Conservation (phyloP, 129 eudicot genomes). For the Tagetes patula region DNA sequence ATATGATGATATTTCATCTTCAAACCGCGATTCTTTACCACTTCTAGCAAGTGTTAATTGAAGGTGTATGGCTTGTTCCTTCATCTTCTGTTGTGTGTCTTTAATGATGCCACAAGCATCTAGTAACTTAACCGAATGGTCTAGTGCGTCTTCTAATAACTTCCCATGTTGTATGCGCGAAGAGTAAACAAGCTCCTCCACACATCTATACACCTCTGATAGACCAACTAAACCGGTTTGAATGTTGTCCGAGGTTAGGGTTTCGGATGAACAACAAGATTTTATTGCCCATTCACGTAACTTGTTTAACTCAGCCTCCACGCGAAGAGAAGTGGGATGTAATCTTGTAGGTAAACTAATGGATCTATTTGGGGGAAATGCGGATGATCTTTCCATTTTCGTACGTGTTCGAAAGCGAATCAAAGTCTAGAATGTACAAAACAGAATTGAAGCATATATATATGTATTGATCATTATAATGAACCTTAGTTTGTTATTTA, state of each 20-base stretch:
- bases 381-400: constrained; percentile 28
- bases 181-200: constrained; percentile 49
- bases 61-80: constrained; percentile 36
- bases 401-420: background rate
- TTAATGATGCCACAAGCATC: constrained; percentile 48
- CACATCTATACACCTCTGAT: constrained; percentile 51
- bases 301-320: constrained; percentile 44
- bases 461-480: constrained; percentile 8
- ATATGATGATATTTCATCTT: constrained; percentile 30
- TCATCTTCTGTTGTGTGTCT: constrained; percentile 44
- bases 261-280: constrained; percentile 13
- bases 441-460: too few relatives aligned
- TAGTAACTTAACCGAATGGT: constrained; percentile 47
- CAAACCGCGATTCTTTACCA: constrained; percentile 1
- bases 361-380: constrained; percentile 44
- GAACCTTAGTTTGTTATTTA: constrained; percentile 7
- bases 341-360: constrained; percentile 61
- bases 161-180: constrained; percentile 35
- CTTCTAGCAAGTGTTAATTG: constrained; percentile 50
- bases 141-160: constrained; percentile 49
- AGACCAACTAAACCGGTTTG: constrained; percentile 42
- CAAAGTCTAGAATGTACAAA: background rate
- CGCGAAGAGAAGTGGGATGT: constrained; percentile 41
- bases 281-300: constrained; percentile 35
- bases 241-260: constrained; percentile 37